phyloP scores from a whole-genome alignment of 2,329 filamentous ascomycete genomes.

The Cladorrhinum sp. region DNA sequence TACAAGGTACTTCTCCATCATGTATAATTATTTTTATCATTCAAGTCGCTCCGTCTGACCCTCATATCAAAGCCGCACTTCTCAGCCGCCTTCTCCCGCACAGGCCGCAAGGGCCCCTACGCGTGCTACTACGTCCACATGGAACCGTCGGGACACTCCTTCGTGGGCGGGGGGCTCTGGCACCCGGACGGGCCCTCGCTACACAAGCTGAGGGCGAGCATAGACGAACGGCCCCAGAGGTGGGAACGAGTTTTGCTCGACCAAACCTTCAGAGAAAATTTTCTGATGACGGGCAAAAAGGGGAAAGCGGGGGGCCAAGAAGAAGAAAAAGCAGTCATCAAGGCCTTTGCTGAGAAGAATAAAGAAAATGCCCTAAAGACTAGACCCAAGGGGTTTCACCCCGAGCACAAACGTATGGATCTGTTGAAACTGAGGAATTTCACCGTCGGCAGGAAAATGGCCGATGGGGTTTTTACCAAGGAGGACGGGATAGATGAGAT shows the following conservation, averaged over 20 bases:
- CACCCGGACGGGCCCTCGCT: slow-evolving; percentile 67
- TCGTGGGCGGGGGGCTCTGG: slow-evolving; percentile 81
- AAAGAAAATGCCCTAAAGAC: slow-evolving; percentile 75
- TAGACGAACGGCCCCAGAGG: slow-evolving; percentile 68
- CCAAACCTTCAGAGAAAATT: slow-evolving; percentile 58
- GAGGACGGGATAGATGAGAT: slow-evolving; percentile 58
- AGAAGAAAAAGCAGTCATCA: slow-evolving; percentile 56
- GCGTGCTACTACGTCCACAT: slow-evolving; percentile 86
- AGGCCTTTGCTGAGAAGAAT: slow-evolving; percentile 70
- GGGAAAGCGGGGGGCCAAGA: neutral
- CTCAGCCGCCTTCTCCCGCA: slow-evolving; percentile 82
- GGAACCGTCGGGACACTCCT: slow-evolving; percentile 62
- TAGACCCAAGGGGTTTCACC: slow-evolving; percentile 66
- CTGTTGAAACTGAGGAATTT: slow-evolving; percentile 79
- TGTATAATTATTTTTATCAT: too few relatives aligned
- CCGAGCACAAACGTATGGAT: slow-evolving; percentile 59
- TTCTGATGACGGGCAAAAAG: slow-evolving; percentile 43
- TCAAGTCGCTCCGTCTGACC: slow-evolving; percentile 2
- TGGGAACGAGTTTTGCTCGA: slow-evolving; percentile 67
- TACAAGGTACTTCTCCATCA: slow-evolving; percentile 70
- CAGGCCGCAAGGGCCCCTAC: slow-evolving; percentile 81
- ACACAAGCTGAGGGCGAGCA: slow-evolving; percentile 64
- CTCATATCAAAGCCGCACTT: slow-evolving; percentile 63
- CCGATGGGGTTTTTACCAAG: slow-evolving; percentile 62
- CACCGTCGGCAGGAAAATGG: slow-evolving; percentile 65